These are phyloP conservation scores for Aplosporella prunicola DNA, from an alignment of 2,329 filamentous ascomycete species.

Conservation along the genomic window DNA sequence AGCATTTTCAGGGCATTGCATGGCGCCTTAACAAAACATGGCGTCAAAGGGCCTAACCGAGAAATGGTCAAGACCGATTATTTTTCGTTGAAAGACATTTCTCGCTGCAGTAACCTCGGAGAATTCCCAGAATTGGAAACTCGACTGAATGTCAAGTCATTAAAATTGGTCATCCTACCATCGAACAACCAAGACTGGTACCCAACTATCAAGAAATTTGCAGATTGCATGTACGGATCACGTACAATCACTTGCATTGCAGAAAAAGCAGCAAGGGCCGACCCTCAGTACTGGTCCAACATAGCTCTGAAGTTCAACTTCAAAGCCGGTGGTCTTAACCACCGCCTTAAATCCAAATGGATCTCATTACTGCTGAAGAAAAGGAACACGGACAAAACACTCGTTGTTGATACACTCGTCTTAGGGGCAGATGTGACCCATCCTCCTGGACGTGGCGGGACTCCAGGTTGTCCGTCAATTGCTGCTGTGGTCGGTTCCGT, in stretches of 20 bases:
- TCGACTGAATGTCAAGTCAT: neutral
- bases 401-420: constrained; percentile 23
- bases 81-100: too few relatives aligned
- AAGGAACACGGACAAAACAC: neutral
- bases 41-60: too few relatives aligned
- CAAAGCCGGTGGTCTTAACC: constrained; percentile 19
- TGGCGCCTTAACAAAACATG: too few relatives aligned
- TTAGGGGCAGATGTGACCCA: constrained; percentile 38
- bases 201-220: neutral
- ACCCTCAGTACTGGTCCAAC: neutral
- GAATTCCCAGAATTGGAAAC: too few relatives aligned
- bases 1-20: too few relatives aligned
- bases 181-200: neutral
- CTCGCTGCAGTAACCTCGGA: too few relatives aligned
- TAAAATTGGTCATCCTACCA: neutral
- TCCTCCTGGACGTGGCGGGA: constrained; percentile 17
- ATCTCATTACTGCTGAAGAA: neutral
- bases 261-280: too few relatives aligned
- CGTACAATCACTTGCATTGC: neutral
- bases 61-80: too few relatives aligned
- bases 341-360: constrained; percentile 13
- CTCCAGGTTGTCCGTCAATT: constrained; percentile 26
- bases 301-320: constrained; percentile 19
- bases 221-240: neutral
- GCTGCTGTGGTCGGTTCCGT: constrained; percentile 33